Conservation (phyloP, 2,329 filamentous ascomycete species). For the Aspergillus sp. region DNA sequence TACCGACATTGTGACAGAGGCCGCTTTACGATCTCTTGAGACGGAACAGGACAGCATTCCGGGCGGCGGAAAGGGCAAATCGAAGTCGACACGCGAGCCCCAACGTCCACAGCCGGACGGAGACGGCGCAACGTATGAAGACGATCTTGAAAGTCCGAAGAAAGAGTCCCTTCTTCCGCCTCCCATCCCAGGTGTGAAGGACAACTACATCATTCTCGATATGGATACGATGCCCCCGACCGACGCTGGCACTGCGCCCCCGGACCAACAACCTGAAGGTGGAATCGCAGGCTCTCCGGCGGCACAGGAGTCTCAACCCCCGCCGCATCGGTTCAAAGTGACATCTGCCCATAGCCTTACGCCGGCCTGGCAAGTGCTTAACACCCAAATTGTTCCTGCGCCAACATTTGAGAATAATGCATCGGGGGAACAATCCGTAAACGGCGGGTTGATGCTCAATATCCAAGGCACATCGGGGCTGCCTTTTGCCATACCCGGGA, state of each 20-base stretch:
- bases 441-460: conserved; percentile 44
- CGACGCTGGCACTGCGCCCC: not conserved
- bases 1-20: conserved; percentile 69
- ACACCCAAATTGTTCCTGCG: conserved; percentile 54
- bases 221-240: conserved; percentile 35
- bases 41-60: conserved; percentile 36
- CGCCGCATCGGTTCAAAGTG: conserved; percentile 52
- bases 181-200: conserved; percentile 46
- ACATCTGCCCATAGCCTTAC: conserved; percentile 70
- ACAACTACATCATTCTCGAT: conserved; percentile 60
- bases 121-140: conserved; percentile 13
- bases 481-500: conserved; percentile 17
- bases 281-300: not conserved
- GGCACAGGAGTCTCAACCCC: conserved; percentile 10
- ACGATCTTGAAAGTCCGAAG: conserved; percentile 15
- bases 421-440: conserved; percentile 49
- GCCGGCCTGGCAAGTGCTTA: conserved; percentile 68
- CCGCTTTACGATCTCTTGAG: conserved; percentile 57
- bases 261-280: not conserved
- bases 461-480: conserved; percentile 43
- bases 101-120: conserved; percentile 7
- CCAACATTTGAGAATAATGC: conserved; percentile 63
- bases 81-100: conserved; percentile 5
- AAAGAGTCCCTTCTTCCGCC: conserved; percentile 46
- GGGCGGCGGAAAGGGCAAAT: conserved; percentile 19